A percentile compares a stretch with the other conserved stretches of the same genome.
Conservation (phyloP, 129 eudicot genomes). For the Artemisia annua region DNA sequence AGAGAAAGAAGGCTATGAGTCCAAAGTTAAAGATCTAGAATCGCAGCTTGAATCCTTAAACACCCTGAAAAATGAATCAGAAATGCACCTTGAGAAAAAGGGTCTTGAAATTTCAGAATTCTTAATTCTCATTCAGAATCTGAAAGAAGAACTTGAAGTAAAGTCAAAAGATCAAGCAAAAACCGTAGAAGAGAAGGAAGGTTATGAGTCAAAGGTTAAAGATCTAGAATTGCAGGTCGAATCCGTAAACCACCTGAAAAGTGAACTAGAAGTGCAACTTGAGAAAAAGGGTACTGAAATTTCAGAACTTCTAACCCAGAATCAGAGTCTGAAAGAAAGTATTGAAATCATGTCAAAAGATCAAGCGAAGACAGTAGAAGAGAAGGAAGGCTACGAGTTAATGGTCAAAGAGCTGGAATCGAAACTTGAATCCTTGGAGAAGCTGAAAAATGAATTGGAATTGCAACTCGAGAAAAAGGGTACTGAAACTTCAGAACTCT, state of each 20-base stretch:
- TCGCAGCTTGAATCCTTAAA: slow-evolving; percentile 32
- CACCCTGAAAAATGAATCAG: slow-evolving; percentile 39
- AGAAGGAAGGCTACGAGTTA: slow-evolving; percentile 36
- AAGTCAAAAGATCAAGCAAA: slow-evolving; percentile 34
- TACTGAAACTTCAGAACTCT: slow-evolving; percentile 25
- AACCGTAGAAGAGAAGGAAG: slow-evolving; percentile 48
- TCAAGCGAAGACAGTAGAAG: slow-evolving; percentile 39
- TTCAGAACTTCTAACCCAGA: slow-evolving; percentile 26
- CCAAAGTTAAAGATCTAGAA: slow-evolving; percentile 46
- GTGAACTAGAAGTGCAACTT: slow-evolving; percentile 49
- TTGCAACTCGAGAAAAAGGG: slow-evolving; percentile 38
- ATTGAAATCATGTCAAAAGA: slow-evolving; percentile 41
- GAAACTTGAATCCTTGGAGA: slow-evolving; percentile 28
- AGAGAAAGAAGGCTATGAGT: slow-evolving; percentile 31
- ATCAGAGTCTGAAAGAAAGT: slow-evolving; percentile 42
- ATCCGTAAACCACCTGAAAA: slow-evolving; percentile 27
- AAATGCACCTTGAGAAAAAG: slow-evolving; percentile 40
- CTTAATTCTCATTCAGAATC: background rate
- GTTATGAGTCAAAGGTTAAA: slow-evolving; percentile 27
- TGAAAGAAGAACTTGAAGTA: slow-evolving; percentile 29
- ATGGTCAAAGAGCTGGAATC: slow-evolving; percentile 41
- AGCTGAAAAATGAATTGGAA: slow-evolving; percentile 45
- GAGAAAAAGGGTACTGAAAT: slow-evolving; percentile 36
- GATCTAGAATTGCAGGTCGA: slow-evolving; percentile 45
- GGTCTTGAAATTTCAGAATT: slow-evolving; percentile 27